Base-by-base conservation (phyloP, 768 basidiomycete species). In the Boletales sp. region DNA sequence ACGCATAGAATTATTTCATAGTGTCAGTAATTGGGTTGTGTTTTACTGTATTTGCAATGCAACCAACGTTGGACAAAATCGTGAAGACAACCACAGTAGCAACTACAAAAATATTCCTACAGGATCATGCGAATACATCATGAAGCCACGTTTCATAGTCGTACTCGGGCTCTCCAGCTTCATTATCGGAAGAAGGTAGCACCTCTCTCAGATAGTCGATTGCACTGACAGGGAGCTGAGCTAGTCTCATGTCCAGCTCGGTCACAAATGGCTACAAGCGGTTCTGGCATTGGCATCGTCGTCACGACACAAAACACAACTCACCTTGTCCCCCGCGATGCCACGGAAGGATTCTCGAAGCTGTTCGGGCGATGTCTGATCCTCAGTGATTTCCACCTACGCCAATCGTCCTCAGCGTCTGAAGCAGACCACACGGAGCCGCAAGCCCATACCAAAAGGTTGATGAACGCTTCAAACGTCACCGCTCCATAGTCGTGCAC, bases 381-480 rank as follows among this genome's bases (percentile, higher is more conserved):
- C 96, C 71, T 98, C 94, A 28, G 83, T 94, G 53, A 96, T 94
- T 25, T 93, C 93, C 46, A 95, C 91, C 94, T 97, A 35, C 15
- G 21, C 30, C 55, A 36, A 47, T 12, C 31, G 15, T 48, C 36
- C 17, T 54, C 17, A 39, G 44, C 48, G 39, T 51, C 15, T 40
- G 21, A 41, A 34, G 11, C 14, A 30, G 39, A 5, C 21, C 17
- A 38, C 11, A 12, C 7, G n/a, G 14, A 9, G 10, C 18, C 12
- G 33, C 17, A 43, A 43, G 18, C 12, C 58, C 77, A 40, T 63
- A 94, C 94, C 71, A 99, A 71, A 54, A 97, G 83, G 53, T 94
- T 90, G 59, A 96, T 90, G 64, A 95, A 97, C 2, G 94, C 92
- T 63, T 97, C 90, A 64, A 88, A 97, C 1, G 84, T 91, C 17